Evolutionary conservation across 1,139 yeast genomes (phyloP), one percentile per base, ranked within the genome.

Genomic region (Protomyces gravidus): DNA sequence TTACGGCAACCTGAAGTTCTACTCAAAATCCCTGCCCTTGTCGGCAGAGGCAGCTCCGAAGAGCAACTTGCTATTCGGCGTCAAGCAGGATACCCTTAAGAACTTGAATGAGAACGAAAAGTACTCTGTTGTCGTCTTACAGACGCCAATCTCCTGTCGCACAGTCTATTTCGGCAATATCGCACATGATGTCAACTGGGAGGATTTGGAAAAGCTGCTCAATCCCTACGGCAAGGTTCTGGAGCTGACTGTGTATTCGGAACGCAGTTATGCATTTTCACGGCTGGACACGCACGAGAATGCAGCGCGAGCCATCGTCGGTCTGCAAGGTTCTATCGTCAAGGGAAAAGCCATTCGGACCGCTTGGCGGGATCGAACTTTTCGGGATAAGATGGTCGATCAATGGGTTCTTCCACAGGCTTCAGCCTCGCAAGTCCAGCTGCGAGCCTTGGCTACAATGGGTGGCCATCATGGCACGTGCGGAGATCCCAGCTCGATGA

Each of bases 151-250:
- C 13, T 15, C 23, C 19, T 40, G 42, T 87, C 83, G 92, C n/a
- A 88, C 96, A 2, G 94, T 89, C 19, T 89, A 89, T 70, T 76
- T 89, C 64, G 96, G 97, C 45, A 89, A 89, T 70, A 78, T 89
- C 67, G 85, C 95, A 32, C 90, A 85, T 66, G 84, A 77, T 70
- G 83, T 89, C 25, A 81, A 84, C 60, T 89, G 85, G 69, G 78
- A 78, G 60, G 95, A 87, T 63, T 75, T 89, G 68, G 76, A 85
- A 60, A 89, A 92, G n/a, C 73, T 88, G 62, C 74, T 88, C 65
- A 90, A 84, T 69, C 84, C 80, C 67, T 87, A 88, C 70, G 96
- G 96, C 9, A 86, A 77, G 71, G 85, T 89, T 68, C 84, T 86
- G 63, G 94, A 87, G 66, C 82, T 89, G 70, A 86, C 85, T 70